Base-by-base conservation (phyloP, 2,329 filamentous ascomycete species). In the Arachnomyces sp. region DNA sequence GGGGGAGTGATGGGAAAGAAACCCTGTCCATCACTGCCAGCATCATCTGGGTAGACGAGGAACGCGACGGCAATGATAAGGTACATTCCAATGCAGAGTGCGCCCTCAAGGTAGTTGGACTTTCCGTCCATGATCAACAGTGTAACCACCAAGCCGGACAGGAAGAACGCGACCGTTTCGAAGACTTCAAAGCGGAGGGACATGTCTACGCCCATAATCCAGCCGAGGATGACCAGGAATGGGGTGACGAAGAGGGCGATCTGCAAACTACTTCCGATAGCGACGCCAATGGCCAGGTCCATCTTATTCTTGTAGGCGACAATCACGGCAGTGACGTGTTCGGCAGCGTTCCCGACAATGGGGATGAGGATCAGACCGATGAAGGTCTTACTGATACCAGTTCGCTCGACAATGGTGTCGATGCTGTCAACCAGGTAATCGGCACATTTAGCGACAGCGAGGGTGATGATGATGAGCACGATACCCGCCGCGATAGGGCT, bases 221-320 rank as follows among this genome's bases (percentile, higher is more conserved):
- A 90, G 45, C 84, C 84, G 29, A 89, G 71, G 48, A 90, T 79
- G 39, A 90, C 84, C 39, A 90, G 69, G 63, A 84, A 82, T 0
- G 84, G 84, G 1, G 84, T 89, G 35, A 90, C 84, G 33, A 88
- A 79, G 34, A 90, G 71, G 15, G 84, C 84, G 53, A 90, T 90
- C 63, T 90, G 84, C 58, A 90, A 80, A 59, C 81, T 85, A 43
- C 81, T 86, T 34, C 84, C 84, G 54, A 90, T 84, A 18, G 84
- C 84, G 37, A 90, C 84, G 31, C 82, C 82, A 68, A 90, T 84
- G 20, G 84, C 79, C 30, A 70, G 58, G 46, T 74, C 70, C 71
- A 74, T 74, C 58, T 73, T 89, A 64, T 89, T 76, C 60, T 85
- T 82, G 47, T 80, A 70, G 0, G 84, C 83, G 17, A 89, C 84